Evolutionary conservation across 331 rosid genomes (phyloP), one percentile per base, ranked within the genome.

Genomic region (Acacia pycnantha): DNA sequence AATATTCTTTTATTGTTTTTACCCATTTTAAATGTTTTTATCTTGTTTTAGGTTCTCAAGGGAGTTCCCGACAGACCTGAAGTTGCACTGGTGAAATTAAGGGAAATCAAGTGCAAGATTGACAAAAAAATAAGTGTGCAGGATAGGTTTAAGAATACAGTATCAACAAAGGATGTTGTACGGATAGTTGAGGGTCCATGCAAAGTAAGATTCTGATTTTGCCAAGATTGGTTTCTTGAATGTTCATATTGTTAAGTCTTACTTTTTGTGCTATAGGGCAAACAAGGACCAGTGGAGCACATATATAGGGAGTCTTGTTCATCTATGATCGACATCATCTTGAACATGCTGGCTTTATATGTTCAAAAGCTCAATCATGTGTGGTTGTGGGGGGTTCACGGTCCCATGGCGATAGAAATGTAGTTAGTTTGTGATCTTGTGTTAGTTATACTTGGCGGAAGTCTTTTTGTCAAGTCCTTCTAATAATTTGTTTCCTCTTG

Each of bases 231-330:
- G 31, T 86, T 70, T 83, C 72, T 31, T 53, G 41, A 53, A 79
- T 79, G 70, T 76, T 75, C 68, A 77, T 73, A 53, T 31, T 80
- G 73, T 33, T 73, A n/a, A 35, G 68, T 22, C 58, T 41, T 50
- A 27, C 41, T 70, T 82, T n/a, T 27, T 65, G 62, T 35, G 56
- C 15, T 72, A 29, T 53, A 96, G 99, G 99, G 97, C 22, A 96
- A 92, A 86, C 98, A 92, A 92, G 99, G 99, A 78, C 95, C 98
- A 3, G 99, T 96, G 84, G 97, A 96, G 79, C 99, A 96, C 88
- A 92, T 96, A 82, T 90, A 91, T 85, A 91, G 93, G 77, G 99
- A 81, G 85, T 94, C 50, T 75, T 96, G 81, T 96, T 96, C 83
- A 83, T 96, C 74, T 89, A 73, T 80, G 99, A 94, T 87, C 97